Conservation (phyloP, 768 basidiomycete genomes). For the Tylopilus cervinicoccineus region DNA sequence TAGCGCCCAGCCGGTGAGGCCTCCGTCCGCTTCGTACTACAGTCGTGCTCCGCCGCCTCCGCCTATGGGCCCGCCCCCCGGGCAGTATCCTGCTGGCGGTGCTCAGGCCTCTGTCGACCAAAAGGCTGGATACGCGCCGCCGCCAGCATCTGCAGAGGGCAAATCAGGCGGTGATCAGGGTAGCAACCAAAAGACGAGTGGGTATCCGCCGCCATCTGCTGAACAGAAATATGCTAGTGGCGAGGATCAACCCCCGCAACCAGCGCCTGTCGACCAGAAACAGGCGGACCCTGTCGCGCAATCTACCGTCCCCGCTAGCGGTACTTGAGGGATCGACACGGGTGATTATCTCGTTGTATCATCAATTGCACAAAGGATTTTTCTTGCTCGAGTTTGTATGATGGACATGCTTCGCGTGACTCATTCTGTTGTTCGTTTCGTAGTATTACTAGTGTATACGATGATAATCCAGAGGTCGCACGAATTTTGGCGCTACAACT, state of each 20-base stretch:
- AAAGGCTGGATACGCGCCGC: neutral
- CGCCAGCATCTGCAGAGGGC: neutral
- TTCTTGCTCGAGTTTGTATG: neutral
- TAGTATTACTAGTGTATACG: too few relatives aligned
- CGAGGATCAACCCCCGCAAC: neutral
- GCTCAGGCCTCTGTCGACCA: constrained; percentile 6
- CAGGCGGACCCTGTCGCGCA: neutral
- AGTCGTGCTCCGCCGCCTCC: neutral
- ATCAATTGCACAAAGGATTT: too few relatives aligned
- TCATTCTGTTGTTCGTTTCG: neutral
- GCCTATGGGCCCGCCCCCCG: neutral
- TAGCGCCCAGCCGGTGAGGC: too few relatives aligned
- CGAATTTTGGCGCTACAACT: too few relatives aligned
- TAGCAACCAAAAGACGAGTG: neutral
- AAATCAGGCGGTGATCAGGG: neutral
- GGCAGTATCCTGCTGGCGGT: neutral
- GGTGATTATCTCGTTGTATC: too few relatives aligned
- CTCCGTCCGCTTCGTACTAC: neutral
- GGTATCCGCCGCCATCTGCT: neutral
- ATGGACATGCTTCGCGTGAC: neutral
- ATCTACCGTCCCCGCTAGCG: neutral
- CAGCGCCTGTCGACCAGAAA: constrained; percentile 8
- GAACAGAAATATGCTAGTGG: neutral
- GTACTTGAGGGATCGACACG: constrained; percentile 2
- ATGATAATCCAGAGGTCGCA: too few relatives aligned